These are phyloP conservation scores for Russula dissimulans DNA, from an alignment of 768 basidiomycete species.

Conservation along the genomic window DNA sequence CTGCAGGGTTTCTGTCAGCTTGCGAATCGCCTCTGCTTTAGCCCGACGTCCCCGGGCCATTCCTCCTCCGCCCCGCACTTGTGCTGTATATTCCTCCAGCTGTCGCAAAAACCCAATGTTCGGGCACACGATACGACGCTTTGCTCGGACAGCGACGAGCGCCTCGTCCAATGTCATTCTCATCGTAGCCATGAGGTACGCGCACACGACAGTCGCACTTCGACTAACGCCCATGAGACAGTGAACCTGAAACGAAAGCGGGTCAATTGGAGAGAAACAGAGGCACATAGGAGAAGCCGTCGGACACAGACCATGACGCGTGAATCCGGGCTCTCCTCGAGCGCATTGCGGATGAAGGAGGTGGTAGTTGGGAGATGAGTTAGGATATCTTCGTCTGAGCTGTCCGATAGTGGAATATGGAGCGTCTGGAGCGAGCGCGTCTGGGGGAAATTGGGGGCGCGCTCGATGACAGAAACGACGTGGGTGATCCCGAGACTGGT, in stretches of 20 bases:
- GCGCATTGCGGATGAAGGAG: slow-evolving; percentile 41
- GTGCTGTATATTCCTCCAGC: slow-evolving; percentile 15
- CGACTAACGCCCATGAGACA: slow-evolving; percentile 70
- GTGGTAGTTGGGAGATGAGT: slow-evolving; percentile 40
- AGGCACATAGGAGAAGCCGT: too few species aligned
- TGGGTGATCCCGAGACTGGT: slow-evolving; percentile 63
- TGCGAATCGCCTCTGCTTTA: not conserved
- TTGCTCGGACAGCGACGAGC: slow-evolving; percentile 20
- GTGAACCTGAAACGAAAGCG: slow-evolving; percentile 45
- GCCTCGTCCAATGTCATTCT: slow-evolving; percentile 25
- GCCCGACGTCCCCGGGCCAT: not conserved
- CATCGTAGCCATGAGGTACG: slow-evolving; percentile 38
- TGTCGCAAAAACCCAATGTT: slow-evolving; percentile 28
- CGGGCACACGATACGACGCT: slow-evolving; percentile 24
- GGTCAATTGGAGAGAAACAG: not conserved
- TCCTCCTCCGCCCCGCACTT: not conserved
- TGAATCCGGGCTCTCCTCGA: slow-evolving; percentile 34
- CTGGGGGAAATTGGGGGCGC: slow-evolving; percentile 27
- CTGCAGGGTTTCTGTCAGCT: not conserved
- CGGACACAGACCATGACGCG: slow-evolving; percentile 39
- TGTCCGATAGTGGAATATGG: slow-evolving; percentile 45
- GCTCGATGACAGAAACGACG: slow-evolving; percentile 55
- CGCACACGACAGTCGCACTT: slow-evolving; percentile 68
- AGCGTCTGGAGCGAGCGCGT: slow-evolving; percentile 33
- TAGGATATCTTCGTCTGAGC: slow-evolving; percentile 32